Conservation (phyloP, 2,329 filamentous ascomycete genomes). For the Fusarium xyrophilum region DNA sequence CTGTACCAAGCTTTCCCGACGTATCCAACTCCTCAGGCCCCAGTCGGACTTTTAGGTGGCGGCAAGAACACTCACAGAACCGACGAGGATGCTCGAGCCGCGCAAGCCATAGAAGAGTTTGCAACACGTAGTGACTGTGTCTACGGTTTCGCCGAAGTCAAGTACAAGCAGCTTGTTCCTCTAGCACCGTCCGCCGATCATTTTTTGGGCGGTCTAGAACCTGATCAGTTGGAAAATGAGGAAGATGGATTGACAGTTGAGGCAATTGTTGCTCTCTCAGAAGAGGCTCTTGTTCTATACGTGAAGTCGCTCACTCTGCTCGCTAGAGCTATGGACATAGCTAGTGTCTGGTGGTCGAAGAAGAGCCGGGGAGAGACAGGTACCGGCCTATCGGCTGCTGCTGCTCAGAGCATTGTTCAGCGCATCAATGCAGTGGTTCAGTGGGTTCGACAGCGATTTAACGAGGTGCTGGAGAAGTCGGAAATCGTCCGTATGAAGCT, state of each 20-base stretch:
- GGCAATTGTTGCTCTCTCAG: constrained; percentile 84
- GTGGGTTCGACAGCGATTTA: constrained; percentile 93
- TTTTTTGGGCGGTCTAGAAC: constrained; percentile 68
- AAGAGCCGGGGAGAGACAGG: constrained; percentile 71
- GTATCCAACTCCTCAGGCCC: constrained; percentile 73
- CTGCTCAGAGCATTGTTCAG: constrained; percentile 61
- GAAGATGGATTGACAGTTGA: constrained; percentile 85
- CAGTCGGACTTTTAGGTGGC: constrained; percentile 70
- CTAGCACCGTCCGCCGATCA: constrained; percentile 79
- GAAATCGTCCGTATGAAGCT: constrained; percentile 91
- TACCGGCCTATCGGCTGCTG: constrained; percentile 49
- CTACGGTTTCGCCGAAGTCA: constrained; percentile 97
- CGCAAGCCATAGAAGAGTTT: constrained; percentile 87
- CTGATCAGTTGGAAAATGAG: constrained; percentile 60
- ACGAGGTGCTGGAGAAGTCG: constrained; percentile 95
- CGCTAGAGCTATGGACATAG: constrained; percentile 94
- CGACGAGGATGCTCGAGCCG: constrained; percentile 81
- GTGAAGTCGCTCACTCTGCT: constrained; percentile 91
- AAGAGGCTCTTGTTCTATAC: constrained; percentile 94
- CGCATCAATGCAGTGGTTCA: constrained; percentile 94
- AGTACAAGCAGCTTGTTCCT: constrained; percentile 96
- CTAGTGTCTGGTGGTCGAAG: constrained; percentile 87
- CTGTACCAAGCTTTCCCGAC: constrained; percentile 83
- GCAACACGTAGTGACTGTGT: constrained; percentile 95
- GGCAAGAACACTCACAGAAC: constrained; percentile 60